Base-by-base conservation (phyloP, 2,329 filamentous ascomycete genomes). In the Leptographium lundbergii region DNA sequence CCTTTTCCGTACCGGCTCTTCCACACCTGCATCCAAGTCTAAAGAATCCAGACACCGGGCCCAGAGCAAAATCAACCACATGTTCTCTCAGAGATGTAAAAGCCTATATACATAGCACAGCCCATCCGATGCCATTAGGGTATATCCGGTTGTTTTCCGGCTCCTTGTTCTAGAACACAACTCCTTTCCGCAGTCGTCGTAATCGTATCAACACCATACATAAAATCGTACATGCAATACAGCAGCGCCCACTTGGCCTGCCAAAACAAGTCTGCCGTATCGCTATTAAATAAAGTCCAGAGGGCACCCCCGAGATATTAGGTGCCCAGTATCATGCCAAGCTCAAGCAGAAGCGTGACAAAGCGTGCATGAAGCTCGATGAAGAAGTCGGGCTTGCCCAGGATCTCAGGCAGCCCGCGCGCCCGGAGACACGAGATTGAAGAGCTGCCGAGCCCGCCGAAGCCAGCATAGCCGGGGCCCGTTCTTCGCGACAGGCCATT, bases 361-460 rank as follows among this genome's bases (percentile, higher is more conserved):
- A 87, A 87, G 62, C 77, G 76, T 47, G 77, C 73, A 68, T 87
- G 84, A 61, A 87, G 71, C 71, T 86, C 80, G 59, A 87, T 80
- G 64, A 87, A 87, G 66, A 87, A 84, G 66, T 87, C 84, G 5
- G 84, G 82, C 64, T 82, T 73, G 24, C 84, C 84, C 32, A 86
- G 81, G 48, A 87, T 73, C 70, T 87, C 84, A 0, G 84, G 81
- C 55, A 87, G 71, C 3, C 84, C 83, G 48, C 81, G 77, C 47
- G 82, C 77, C 63, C 80, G 82, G 50, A 80, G 74, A 25, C 78
- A 75, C 29, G 81, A 77, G n/a, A 60, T 36, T n/a, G 78, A 77
- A 47, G 79, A 76, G 34, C 79, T 80, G 1, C 77, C 73, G 63
- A 75, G 72, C 34, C 81, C 77, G 36, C 79, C 79, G 52, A 79